Evolutionary conservation across 2,329 filamentous ascomycete genomes (phyloP), one percentile per base, ranked within the genome.

Genomic region (Stromatinia cepivora): DNA sequence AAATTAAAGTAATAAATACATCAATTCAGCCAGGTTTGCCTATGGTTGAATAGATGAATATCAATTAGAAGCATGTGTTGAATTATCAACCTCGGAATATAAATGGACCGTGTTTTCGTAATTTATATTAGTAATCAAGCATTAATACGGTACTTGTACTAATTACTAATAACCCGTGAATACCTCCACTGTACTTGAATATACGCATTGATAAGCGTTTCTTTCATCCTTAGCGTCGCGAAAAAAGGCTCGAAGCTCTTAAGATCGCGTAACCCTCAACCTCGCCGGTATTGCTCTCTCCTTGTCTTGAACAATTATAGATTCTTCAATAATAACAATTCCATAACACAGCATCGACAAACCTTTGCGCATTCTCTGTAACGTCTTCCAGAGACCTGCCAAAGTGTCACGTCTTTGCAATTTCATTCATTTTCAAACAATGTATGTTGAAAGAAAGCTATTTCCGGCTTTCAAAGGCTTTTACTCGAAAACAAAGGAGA

Each of bases 301-400:
- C 66, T 73, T 71, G 69, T 71, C 70, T 69, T 71, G 67, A 69
- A 39, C 67, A 62, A 13, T 45, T 42, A 20, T 36, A 53, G 9
- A 52, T 54, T 36, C 48, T 46, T 28, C 59, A 45, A 67, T 64
- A 52, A 62, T 53, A 9, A 68, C 36, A 34, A 53, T 68, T 64
- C 22, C 42, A 31, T 28, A 28, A n/a, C n/a, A 56, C 50, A 70
- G 75, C 77, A 77, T 76, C 70, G 75, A 73, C 66, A 75, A 69
- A 71, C 71, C 76, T 78, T 75, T 76, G 75, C 63, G 76, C 73
- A 72, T 73, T 72, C 75, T 76, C 76, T 77, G 74, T 73, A 71
- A 75, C 70, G 17, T 64, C 50, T 67, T 70, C 70, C 75, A 77
- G 77, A 75, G 77, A 69, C 73, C 73, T 74, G 73, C 76, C 76